phyloP scores from a whole-genome alignment of 1,284 basidiomycete species.

The Jaminaea rosea region DNA sequence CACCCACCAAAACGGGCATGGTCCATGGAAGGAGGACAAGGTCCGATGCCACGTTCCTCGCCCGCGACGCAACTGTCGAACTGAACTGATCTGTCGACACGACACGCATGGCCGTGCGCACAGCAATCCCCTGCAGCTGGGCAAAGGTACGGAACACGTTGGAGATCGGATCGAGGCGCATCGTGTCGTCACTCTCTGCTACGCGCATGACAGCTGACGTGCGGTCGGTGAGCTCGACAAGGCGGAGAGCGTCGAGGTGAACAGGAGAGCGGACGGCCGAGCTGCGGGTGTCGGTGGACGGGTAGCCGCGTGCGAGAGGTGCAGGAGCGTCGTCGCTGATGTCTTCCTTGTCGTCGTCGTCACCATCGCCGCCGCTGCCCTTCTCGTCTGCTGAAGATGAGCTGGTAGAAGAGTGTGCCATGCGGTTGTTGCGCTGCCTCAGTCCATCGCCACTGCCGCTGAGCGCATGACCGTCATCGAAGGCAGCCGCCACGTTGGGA shows the following conservation, averaged over 20 bases:
- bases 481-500: too few relatives aligned
- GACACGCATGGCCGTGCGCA: conserved; percentile 57
- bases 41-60: conserved; percentile 57
- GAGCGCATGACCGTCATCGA: too few relatives aligned
- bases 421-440: conserved; percentile 13
- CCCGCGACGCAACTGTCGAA: conserved; percentile 60
- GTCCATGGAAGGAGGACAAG: conserved; percentile 77
- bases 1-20: conserved; percentile 25
- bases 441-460: background rate
- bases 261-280: conserved; percentile 3
- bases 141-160: conserved; percentile 75
- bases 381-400: conserved; percentile 11
- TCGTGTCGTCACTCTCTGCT: conserved; percentile 59
- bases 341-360: conserved; percentile 11
- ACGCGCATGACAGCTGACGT: conserved; percentile 77
- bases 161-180: conserved; percentile 67
- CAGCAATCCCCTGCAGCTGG: conserved; percentile 60
- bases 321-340: conserved; percentile 3
- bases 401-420: conserved; percentile 9
- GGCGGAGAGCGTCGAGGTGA: conserved; percentile 30
- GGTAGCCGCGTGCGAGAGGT: background rate
- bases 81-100: conserved; percentile 66
- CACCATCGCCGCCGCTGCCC: conserved; percentile 10
- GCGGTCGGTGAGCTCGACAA: conserved; percentile 66
- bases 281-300: too few relatives aligned